These are phyloP conservation scores for Fusarium nygamai DNA, from an alignment of 2,329 filamentous ascomycete genomes.

Conservation along the genomic window DNA sequence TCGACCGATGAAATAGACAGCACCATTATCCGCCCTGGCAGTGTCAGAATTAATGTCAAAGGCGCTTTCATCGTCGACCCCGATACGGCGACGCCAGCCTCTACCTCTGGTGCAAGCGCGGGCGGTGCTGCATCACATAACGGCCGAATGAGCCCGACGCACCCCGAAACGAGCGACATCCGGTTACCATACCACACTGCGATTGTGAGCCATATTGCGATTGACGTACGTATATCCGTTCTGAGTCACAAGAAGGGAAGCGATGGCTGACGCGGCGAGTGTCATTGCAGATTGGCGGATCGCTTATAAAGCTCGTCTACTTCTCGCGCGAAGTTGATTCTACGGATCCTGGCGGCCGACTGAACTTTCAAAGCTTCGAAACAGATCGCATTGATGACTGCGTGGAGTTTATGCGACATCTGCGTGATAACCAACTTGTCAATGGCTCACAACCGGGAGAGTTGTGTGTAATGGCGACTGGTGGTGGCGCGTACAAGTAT, in stretches of 20 bases:
- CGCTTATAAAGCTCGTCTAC: conserved; percentile 95
- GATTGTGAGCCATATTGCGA: conserved; percentile 94
- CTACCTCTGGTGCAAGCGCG: conserved; percentile 44
- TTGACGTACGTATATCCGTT: conserved; percentile 75
- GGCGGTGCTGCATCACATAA: conserved; percentile 43
- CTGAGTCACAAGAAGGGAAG: conserved; percentile 14
- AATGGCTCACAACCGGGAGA: conserved; percentile 78
- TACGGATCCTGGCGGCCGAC: conserved; percentile 82
- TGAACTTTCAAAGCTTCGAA: conserved; percentile 97
- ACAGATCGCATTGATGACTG: conserved; percentile 94
- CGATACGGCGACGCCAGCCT: conserved; percentile 66
- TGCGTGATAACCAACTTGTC: conserved; percentile 84
- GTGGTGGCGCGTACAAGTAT: conserved; percentile 95
- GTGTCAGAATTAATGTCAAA: conserved; percentile 94
- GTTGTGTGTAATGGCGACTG: conserved; percentile 93
- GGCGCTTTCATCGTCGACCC: conserved; percentile 97
- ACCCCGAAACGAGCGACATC: conserved; percentile 87
- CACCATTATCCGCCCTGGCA: conserved; percentile 70
- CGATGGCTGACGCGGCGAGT: conserved; percentile 20
- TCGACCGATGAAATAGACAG: conserved; percentile 68
- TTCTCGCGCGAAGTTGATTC: conserved; percentile 89
- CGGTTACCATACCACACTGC: conserved; percentile 95
- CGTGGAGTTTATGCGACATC: conserved; percentile 87
- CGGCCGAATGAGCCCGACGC: conserved; percentile 58
- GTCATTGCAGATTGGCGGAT: conserved; percentile 82